These are phyloP conservation scores for Melastoma candidum DNA, from an alignment of 441 rosid genomes.

Conservation along the genomic window DNA sequence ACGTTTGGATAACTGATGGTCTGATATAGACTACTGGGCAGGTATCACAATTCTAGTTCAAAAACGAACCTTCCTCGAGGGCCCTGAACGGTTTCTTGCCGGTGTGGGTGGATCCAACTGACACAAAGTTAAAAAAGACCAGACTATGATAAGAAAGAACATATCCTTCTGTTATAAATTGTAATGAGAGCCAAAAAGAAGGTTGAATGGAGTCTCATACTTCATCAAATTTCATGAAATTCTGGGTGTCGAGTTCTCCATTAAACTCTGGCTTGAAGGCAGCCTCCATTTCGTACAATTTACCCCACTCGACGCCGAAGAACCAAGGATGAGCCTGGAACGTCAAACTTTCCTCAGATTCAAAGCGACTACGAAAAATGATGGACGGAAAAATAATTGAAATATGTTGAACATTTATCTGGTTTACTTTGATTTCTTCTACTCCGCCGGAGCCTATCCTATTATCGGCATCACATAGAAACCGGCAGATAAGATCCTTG, in stretches of 20 bases:
- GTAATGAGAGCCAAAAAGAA: background rate
- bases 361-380: constrained; percentile 9
- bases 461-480: constrained; percentile 86
- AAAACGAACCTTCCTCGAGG: constrained; percentile 75
- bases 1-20: background rate
- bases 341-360: constrained; percentile 20
- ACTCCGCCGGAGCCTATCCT: constrained; percentile 88
- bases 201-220: constrained; percentile 28
- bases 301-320: constrained; percentile 72
- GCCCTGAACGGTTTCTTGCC: constrained; percentile 64
- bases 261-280: constrained; percentile 92
- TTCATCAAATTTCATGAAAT: constrained; percentile 97
- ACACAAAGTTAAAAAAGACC: constrained; percentile 12
- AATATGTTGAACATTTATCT: constrained; percentile 7
- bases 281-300: constrained; percentile 88
- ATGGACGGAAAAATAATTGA: constrained; percentile 13
- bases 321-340: constrained; percentile 96
- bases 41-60: constrained; percentile 1
- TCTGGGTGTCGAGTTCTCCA: constrained; percentile 90
- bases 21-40: too few relatives aligned
- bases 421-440: constrained; percentile 74
- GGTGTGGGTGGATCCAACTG: constrained; percentile 74
- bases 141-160: constrained; percentile 3
- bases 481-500: constrained; percentile 80
- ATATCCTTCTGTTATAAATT: background rate